Evolutionary conservation across 305 asterid genomes (phyloP).

Genomic region (Fraxinus dipetala): DNA sequence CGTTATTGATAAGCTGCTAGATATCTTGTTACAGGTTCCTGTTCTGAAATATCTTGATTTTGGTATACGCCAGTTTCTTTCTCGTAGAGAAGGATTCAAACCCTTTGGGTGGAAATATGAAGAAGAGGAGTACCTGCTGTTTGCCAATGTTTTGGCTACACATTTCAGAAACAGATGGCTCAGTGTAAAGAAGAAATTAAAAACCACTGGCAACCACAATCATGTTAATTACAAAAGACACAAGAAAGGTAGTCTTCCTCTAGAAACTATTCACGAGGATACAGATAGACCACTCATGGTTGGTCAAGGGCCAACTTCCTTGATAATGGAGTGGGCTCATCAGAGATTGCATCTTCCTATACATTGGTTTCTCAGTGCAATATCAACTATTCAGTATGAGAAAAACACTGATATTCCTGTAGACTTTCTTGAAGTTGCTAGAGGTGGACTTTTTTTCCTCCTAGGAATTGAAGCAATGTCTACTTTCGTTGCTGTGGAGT

Average conservation of each 20-base stretch:
- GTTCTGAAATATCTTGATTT: slow-evolving; percentile 55
- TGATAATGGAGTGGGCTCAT: slow-evolving; percentile 70
- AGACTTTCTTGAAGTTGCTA: slow-evolving; percentile 53
- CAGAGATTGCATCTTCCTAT: slow-evolving; percentile 89
- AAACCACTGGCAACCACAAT: slow-evolving; percentile 29
- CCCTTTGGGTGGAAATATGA: slow-evolving; percentile 57
- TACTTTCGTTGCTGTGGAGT: slow-evolving; percentile 29
- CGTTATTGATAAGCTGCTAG: slow-evolving; percentile 54
- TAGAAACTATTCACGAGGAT: slow-evolving; percentile 79
- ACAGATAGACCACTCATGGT: slow-evolving; percentile 23
- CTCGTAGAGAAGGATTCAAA: slow-evolving; percentile 31
- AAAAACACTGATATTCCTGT: slow-evolving; percentile 28
- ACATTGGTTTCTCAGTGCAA: slow-evolving; percentile 92
- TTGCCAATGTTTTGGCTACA: slow-evolving; percentile 59
- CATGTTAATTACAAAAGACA: slow-evolving; percentile 21
- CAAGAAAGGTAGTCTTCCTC: slow-evolving; percentile 37
- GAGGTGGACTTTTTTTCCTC: slow-evolving; percentile 80
- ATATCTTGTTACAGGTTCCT: slow-evolving; percentile 56
- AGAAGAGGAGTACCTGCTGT: slow-evolving; percentile 53
- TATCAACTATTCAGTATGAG: slow-evolving; percentile 43
- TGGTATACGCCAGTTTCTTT: slow-evolving; percentile 50
- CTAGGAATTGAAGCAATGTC: slow-evolving; percentile 72
- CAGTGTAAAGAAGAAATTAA: slow-evolving; percentile 47
- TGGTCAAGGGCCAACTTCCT: slow-evolving; percentile 39
- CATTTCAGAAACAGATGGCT: slow-evolving; percentile 86